Evolutionary conservation across 73 alveolate genomes (phyloP), one percentile per base, ranked within the genome.

Genomic region (Tetrahymena elliotti): DNA sequence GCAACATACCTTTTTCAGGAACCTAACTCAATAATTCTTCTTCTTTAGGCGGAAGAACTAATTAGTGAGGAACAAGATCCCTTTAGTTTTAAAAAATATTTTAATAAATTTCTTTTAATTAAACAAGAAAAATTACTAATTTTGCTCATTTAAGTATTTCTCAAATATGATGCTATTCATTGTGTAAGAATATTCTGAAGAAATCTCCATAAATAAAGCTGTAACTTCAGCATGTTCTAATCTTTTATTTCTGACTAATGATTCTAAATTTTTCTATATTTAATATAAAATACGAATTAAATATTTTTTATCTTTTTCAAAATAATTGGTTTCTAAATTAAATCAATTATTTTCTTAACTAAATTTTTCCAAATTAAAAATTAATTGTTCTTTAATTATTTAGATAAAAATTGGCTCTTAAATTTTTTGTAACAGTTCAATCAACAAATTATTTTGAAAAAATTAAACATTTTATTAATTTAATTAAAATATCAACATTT

Each of bases 51-150:
- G 88, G 88, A 31, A 68, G 88, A 68, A 93, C 96, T 40, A 94
- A 84, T 3, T 93, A 83, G 84, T 94, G 96, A 22, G 96, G 96
- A n/a, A 94, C 96, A 27, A 94, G 92, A 94, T 94, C 96, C 33
- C 92, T 94, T 6, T 33, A 52, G 38, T 37, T 52, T 6, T 38
- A 18, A 38, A 83, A 27, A 27, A 68, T 68, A 53, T 53, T 53
- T 68, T 68, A 22, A 31, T 6, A 31, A 27, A 68, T 68, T 24
- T 27, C 0, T 27, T 27, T n/a, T 3, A 24, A 68, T 22, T 27
- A 68, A 1, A 3, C 12, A 18, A 18, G 24, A n/a, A 18, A 68
- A 68, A 24, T 68, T 68, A 68, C 88, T 68, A 68, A 27, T n/a
- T 68, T 68, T 68, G 22, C 22, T 68, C 88, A 68, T 68, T 94